phyloP scores from a whole-genome alignment of 495 filamentous ascomycete genomes.

The Beverwykella pulmonaria region DNA sequence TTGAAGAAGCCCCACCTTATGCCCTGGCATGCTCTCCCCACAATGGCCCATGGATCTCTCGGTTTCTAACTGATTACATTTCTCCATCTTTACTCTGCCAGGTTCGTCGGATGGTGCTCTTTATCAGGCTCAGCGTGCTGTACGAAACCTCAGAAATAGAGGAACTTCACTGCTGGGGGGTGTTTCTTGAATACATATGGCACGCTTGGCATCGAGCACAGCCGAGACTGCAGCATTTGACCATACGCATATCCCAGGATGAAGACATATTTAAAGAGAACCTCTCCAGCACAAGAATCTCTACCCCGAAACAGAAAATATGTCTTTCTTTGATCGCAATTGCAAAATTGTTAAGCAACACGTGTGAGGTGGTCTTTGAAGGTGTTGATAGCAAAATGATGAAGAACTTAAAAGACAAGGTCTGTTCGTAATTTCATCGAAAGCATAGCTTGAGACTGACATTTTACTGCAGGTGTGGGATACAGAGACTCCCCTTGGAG shows the following conservation, averaged over 20 bases:
- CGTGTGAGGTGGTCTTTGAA: background rate
- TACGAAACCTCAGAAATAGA: no score
- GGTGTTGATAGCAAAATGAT: background rate
- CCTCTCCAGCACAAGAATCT: background rate
- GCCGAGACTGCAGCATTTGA: background rate
- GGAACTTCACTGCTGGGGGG: no score
- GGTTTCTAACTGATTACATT: constrained; percentile 6
- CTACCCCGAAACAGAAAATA: background rate
- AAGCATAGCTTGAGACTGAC: no score
- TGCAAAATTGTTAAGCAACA: background rate
- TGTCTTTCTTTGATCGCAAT: background rate
- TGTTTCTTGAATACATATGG: no score
- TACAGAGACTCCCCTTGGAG: no score
- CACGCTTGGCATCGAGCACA: background rate
- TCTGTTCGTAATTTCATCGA: background rate
- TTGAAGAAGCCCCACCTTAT: background rate
- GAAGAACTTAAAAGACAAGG: background rate
- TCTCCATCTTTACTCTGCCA: constrained; percentile 2
- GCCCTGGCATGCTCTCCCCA: background rate
- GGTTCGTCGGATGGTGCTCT: background rate
- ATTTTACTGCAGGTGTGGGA: no score
- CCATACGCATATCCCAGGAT: background rate
- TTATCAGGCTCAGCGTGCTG: background rate
- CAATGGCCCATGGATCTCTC: background rate
- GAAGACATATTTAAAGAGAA: no score